Percentiles rank a stretch among this genome's conserved stretches.
Conservation (phyloP, 441 rosid genomes). For the Eutrema salsugineum region DNA sequence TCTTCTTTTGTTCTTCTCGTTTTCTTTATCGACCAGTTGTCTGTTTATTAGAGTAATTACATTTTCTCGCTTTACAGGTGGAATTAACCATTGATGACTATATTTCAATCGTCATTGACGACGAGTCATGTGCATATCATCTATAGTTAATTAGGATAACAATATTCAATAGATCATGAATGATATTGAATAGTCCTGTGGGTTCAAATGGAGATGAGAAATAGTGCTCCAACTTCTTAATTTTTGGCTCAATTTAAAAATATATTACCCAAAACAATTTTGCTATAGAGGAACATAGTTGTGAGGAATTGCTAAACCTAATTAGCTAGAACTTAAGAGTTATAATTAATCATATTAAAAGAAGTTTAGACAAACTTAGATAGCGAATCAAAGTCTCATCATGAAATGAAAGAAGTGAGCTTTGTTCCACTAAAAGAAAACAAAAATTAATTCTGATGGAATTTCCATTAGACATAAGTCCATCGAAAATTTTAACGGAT, state of each 20-base stretch:
- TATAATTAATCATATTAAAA: not conserved
- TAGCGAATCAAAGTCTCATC: not conserved
- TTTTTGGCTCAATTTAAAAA: too few species aligned
- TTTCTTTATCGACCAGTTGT: constrained; percentile 3
- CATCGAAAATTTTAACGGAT: too few species aligned
- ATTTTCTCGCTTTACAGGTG: constrained; percentile 8
- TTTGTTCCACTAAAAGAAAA: too few species aligned
- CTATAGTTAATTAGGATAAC: not conserved
- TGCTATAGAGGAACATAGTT: not conserved
- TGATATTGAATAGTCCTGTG: not conserved
- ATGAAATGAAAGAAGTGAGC: not conserved
- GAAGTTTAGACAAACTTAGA: not conserved
- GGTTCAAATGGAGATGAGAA: not conserved
- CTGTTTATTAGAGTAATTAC: not conserved
- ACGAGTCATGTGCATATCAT: constrained; percentile 1
- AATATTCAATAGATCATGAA: not conserved
- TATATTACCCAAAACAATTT: too few species aligned
- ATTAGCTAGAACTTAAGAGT: not conserved
- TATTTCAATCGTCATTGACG: constrained; percentile 10
- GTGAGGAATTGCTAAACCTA: not conserved
- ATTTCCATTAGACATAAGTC: too few species aligned
- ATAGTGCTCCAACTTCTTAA: too few species aligned
- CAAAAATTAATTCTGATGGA: too few species aligned
- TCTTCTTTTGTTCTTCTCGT: not conserved
- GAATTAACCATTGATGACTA: constrained; percentile 11